These are phyloP conservation scores for Gynochthodes officinalis DNA, from an alignment of 257 asterid genomes.

Conservation along the genomic window DNA sequence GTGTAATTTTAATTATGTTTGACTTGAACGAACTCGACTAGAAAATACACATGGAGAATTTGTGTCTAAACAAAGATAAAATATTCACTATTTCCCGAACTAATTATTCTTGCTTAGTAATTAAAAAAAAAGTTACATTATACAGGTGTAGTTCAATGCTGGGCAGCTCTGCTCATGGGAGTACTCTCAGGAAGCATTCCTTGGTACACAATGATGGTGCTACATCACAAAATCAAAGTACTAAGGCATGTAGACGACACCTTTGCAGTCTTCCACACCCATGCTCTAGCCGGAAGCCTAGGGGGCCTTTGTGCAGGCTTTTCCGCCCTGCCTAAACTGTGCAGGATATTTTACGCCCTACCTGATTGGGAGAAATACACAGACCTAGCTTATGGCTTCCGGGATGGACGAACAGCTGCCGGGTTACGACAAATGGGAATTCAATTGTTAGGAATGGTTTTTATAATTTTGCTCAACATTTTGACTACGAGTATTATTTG, in stretches of 20 bases:
- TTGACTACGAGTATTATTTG: constrained; percentile 40
- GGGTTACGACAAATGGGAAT: constrained; percentile 43
- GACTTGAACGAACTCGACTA: no score
- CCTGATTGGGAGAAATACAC: constrained; percentile 43
- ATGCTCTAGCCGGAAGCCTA: constrained; percentile 44
- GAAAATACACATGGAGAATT: no score
- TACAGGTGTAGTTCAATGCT: constrained; percentile 39
- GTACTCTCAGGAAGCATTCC: constrained; percentile 37
- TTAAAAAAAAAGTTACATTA: no score
- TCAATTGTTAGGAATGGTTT: constrained; percentile 38
- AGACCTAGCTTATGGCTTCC: constrained; percentile 47
- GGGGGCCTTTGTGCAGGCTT: constrained; percentile 48
- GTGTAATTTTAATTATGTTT: no score
- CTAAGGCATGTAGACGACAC: constrained; percentile 43
- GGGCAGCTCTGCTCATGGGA: constrained; percentile 41
- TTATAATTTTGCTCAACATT: constrained; percentile 38
- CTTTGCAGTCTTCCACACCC: constrained; percentile 51
- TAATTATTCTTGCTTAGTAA: no score
- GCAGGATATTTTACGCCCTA: constrained; percentile 36
- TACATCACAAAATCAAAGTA: constrained; percentile 24
- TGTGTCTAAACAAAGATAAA: no score
- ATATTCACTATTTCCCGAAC: no score
- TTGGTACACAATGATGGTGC: constrained; percentile 40
- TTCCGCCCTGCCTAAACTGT: constrained; percentile 40
- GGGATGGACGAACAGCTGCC: constrained; percentile 23